phyloP scores from a whole-genome alignment of 176 grass and related monocot genomes.

The Eleusine coracana region DNA sequence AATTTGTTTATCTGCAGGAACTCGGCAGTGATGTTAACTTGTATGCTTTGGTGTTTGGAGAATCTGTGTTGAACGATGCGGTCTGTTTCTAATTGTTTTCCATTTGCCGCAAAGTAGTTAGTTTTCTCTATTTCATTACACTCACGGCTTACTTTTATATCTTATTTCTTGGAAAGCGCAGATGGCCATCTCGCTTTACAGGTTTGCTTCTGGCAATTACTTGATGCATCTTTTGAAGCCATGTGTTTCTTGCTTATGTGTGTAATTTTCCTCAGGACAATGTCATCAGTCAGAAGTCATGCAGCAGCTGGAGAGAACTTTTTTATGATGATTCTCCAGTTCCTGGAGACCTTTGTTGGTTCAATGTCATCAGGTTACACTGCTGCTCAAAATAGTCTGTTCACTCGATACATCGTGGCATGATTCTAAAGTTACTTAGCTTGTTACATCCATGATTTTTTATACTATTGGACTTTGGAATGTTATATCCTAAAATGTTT shows the following conservation, averaged over 20 bases:
- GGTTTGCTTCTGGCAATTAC: conserved; percentile 58
- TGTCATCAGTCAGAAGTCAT: conserved; percentile 97
- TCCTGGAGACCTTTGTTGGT: conserved; percentile 99
- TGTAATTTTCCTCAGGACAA: conserved; percentile 69
- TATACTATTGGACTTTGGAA: too few relatives aligned
- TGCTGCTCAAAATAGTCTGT: conserved; percentile 33
- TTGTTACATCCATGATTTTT: neutral
- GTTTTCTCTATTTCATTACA: neutral
- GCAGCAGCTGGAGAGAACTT: conserved; percentile 77
- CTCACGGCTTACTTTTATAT: conserved; percentile 43
- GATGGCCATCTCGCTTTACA: conserved; percentile 99
- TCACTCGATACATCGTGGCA: neutral
- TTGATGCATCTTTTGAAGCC: conserved; percentile 14
- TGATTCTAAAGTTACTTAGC: conserved; percentile 11
- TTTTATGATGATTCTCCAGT: conserved; percentile 86
- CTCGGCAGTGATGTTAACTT: conserved; percentile 93
- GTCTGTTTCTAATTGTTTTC: conserved; percentile 66
- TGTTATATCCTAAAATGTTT: too few relatives aligned
- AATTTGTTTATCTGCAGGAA: conserved; percentile 69
- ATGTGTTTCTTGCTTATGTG: conserved; percentile 42
- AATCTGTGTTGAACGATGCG: conserved; percentile 98
- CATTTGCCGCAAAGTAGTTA: conserved; percentile 23
- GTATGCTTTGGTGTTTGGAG: conserved; percentile 97
- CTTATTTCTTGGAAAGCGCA: conserved; percentile 59
- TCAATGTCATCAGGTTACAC: conserved; percentile 93